These are phyloP conservation scores for Solanum medicagineum DNA, from an alignment of 257 asterid species.

Conservation along the genomic window DNA sequence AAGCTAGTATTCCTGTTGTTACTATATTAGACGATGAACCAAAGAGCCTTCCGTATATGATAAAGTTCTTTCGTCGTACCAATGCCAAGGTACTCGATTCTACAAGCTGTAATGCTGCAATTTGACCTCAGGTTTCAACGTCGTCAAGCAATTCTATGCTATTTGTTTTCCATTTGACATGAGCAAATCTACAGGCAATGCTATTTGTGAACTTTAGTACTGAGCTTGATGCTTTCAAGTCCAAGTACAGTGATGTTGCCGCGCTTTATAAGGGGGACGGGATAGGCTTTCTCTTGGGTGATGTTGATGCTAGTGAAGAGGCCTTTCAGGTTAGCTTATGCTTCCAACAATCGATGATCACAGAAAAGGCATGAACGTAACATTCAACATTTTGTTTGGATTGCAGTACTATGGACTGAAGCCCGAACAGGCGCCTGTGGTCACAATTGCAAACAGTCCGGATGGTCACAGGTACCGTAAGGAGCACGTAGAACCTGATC, in stretches of 20 bases:
- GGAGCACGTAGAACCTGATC: constrained; percentile 40
- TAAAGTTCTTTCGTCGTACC: constrained; percentile 38
- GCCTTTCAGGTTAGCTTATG: constrained; percentile 52
- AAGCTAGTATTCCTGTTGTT: constrained; percentile 40
- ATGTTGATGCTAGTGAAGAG: constrained; percentile 36
- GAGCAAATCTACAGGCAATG: constrained; percentile 35
- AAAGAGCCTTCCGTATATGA: constrained; percentile 28
- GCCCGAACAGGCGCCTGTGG: constrained; percentile 47
- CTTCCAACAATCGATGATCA: neutral
- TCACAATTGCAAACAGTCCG: constrained; percentile 25
- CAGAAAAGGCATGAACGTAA: neutral
- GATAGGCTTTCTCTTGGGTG: constrained; percentile 58
- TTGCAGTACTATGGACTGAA: constrained; percentile 65
- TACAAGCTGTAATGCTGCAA: neutral
- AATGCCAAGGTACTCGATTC: constrained; percentile 36
- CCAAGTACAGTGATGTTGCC: constrained; percentile 50
- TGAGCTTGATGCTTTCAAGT: constrained; percentile 40
- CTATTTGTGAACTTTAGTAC: constrained; percentile 55
- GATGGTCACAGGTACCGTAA: constrained; percentile 44
- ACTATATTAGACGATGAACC: constrained; percentile 48
- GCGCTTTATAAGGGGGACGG: constrained; percentile 52
- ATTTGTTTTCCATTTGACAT: neutral
- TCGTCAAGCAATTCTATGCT: neutral
- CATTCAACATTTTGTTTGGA: neutral
- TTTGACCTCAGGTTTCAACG: neutral